A percentile compares a stretch with the other conserved stretches of the same genome.
Evolutionary conservation across 2,329 filamentous ascomycete species (phyloP).

Genomic region (Trichoderma sp.): DNA sequence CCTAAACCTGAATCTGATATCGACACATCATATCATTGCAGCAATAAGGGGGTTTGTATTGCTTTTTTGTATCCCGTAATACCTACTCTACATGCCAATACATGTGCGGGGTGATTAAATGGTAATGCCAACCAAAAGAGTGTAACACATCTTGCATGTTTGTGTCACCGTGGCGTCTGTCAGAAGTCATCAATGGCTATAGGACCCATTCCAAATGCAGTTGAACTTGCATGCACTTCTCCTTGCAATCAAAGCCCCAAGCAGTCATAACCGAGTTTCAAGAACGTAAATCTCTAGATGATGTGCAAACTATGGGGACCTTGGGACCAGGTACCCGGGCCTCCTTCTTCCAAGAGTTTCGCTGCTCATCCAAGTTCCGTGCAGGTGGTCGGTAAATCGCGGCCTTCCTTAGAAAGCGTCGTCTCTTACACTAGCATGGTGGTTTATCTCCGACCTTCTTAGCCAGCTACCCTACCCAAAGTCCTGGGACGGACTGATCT

Average conservation of each 20-base stretch:
- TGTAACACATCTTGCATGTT: neutral
- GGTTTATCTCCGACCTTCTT: neutral
- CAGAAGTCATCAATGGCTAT: neutral
- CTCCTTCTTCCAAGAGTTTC: neutral
- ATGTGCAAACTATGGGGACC: neutral
- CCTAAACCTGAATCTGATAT: neutral
- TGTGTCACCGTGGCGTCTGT: neutral
- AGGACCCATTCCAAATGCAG: neutral
- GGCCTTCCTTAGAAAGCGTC: neutral
- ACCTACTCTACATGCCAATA: neutral
- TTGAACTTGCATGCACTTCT: neutral
- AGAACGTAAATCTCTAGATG: neutral
- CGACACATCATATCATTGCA: neutral
- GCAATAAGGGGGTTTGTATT: neutral
- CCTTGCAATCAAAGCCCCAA: neutral
- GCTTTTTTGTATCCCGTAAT: neutral
- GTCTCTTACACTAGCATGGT: neutral
- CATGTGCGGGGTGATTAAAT: neutral
- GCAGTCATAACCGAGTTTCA: neutral
- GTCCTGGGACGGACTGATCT: neutral
- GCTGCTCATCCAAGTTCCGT: neutral
- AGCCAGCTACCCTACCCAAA: neutral
- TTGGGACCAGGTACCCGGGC: conserved; percentile 14
- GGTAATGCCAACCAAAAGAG: neutral
- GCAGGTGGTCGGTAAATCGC: neutral